phyloP scores from a whole-genome alignment of 1,284 basidiomycete species.

The Peniophora sp. region DNA sequence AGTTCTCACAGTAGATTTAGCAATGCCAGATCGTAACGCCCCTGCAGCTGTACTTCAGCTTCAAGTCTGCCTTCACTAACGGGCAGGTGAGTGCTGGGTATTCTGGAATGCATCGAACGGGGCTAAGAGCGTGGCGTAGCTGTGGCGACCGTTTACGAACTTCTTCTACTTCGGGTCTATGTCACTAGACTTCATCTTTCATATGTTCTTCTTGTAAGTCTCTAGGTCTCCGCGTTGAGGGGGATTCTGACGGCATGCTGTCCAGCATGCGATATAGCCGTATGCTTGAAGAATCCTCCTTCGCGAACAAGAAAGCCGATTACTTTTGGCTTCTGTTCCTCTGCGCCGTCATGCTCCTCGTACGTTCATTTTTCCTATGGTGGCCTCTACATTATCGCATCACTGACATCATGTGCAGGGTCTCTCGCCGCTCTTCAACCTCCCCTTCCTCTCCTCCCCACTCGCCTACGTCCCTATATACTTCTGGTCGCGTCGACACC shows the following conservation, averaged over 20 bases:
- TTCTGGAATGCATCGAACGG: background rate
- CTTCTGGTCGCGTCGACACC: slow-evolving; percentile 92
- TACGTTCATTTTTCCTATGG: slow-evolving; percentile 30
- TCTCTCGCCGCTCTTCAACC: slow-evolving; percentile 23
- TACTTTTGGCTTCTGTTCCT: slow-evolving; percentile 89
- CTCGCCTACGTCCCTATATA: slow-evolving; percentile 94
- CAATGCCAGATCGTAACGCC: slow-evolving; percentile 89
- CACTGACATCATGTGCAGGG: background rate
- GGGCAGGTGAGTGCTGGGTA: slow-evolving; percentile 51
- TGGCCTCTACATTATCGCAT: background rate
- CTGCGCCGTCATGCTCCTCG: slow-evolving; percentile 77
- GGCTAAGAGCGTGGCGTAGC: slow-evolving; percentile 32
- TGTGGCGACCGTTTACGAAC: slow-evolving; percentile 85
- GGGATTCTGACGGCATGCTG: background rate
- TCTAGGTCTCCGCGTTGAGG: background rate
- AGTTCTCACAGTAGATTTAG: slow-evolving; percentile 30
- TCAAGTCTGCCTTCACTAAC: slow-evolving; percentile 75
- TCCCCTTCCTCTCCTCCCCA: slow-evolving; percentile 78
- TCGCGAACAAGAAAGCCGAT: slow-evolving; percentile 83
- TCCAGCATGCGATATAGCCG: slow-evolving; percentile 92
- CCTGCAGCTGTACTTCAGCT: slow-evolving; percentile 88
- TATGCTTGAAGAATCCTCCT: slow-evolving; percentile 94
- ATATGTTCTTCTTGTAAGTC: slow-evolving; percentile 94
- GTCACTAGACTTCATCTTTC: slow-evolving; percentile 92
- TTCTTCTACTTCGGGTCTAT: slow-evolving; percentile 96